Evolutionary conservation across 345 rosid genomes (phyloP), one percentile per base, ranked within the genome.

Genomic region (Euclidium syriacum): DNA sequence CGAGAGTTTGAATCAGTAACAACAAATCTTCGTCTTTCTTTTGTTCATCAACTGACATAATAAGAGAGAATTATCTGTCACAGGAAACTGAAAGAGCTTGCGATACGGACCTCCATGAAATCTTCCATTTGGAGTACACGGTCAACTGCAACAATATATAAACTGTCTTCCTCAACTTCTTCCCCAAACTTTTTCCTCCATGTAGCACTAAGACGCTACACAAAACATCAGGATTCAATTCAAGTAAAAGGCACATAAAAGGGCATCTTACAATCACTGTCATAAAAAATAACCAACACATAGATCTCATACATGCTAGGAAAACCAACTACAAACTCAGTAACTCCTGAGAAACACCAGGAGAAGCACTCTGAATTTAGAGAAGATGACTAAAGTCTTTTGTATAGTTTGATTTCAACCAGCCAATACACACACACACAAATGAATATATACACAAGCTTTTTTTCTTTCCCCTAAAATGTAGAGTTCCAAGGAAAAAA

Each of bases 41-140:
- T 3, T 0, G 5, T 11, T 14, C 4, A 44, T 6, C 23, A 24
- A 3, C 47, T 14, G 5, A 5, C 0, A 25, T 39, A 51, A 25
- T 39, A 51, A 24, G 40, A 27, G 29, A 41, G 2, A 36, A 10
- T 16, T 10, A 19, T 50, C 4, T 50, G 15, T 23, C 22, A 33
- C 9, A 58, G 9, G 66, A 58, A 46, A 30, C 29, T 20, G 6
- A 46, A 27, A 10, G 38, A 20, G 51, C 34, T 32, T 23, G 35
- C 22, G 1, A 27, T 19, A 18, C 17, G 67, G 67, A 91, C 98
- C 98, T 88, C 98, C 74, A 78, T 80, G 75, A 86, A 83, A 75
- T 88, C 90, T 76, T 86, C 96, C 65, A 83, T 81, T 64, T 91
- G 98, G 27, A 85, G 88, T n/a, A 91, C 83, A 25, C 81, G 66